phyloP scores from a whole-genome alignment of 176 grass and related monocot species.

The Phoenix roebelenii region DNA sequence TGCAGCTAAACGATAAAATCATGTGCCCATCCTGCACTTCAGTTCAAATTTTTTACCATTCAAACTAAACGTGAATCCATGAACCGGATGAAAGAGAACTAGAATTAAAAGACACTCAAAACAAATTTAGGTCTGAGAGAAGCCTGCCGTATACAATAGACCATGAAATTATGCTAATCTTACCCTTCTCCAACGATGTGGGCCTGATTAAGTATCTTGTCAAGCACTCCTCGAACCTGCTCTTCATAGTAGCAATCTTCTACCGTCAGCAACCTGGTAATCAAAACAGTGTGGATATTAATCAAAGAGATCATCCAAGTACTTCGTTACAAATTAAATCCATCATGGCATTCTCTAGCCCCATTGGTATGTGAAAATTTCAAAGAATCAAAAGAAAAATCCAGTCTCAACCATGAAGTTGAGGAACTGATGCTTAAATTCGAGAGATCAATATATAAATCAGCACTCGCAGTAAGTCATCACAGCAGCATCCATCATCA shows the following conservation, averaged over 20 bases:
- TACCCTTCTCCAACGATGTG: slow-evolving; percentile 98
- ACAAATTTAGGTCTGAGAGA: background rate
- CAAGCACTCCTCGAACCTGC: slow-evolving; percentile 41
- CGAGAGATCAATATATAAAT: no score
- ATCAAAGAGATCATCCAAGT: background rate
- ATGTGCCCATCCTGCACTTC: no score
- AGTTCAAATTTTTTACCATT: no score
- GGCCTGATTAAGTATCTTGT: slow-evolving; percentile 70
- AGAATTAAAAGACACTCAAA: no score
- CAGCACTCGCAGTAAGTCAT: no score
- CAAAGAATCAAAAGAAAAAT: no score
- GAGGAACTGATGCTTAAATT: no score
- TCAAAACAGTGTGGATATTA: background rate
- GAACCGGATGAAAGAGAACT: no score
- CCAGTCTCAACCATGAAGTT: no score
- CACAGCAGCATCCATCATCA: no score
- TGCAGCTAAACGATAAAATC: no score
- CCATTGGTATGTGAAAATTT: background rate
- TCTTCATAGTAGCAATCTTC: slow-evolving; percentile 85
- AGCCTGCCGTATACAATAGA: slow-evolving; percentile 21
- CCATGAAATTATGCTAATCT: slow-evolving; percentile 5
- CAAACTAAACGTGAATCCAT: no score
- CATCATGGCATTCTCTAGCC: background rate
- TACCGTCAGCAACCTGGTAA: slow-evolving; percentile 56
- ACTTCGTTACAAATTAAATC: background rate